phyloP scores from a whole-genome alignment of 2,329 filamentous ascomycete genomes.

The Sporothrix pseudoabietina region DNA sequence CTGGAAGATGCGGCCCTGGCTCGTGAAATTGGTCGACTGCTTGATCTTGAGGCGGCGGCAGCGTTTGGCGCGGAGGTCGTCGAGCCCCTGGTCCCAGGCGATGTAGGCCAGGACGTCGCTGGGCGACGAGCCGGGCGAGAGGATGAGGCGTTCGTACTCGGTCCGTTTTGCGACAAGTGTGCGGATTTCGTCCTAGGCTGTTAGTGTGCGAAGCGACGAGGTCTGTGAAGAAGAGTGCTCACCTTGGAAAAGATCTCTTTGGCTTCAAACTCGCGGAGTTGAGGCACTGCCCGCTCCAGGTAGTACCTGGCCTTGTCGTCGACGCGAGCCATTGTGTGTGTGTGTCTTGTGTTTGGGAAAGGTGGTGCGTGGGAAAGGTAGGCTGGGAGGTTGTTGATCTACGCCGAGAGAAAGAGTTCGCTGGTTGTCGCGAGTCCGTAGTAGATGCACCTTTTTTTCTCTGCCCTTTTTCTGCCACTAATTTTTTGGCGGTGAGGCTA shows the following conservation, averaged over 20 bases:
- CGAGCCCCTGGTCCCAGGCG: constrained; percentile 68
- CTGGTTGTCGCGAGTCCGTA: background rate
- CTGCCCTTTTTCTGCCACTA: constrained; percentile 27
- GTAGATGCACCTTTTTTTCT: background rate
- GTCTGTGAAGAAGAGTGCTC: no score
- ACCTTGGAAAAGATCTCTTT: constrained; percentile 89
- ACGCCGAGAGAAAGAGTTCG: background rate
- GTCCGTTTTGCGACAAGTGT: constrained; percentile 88
- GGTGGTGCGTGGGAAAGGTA: background rate
- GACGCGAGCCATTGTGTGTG: constrained; percentile 71
- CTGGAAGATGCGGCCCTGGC: constrained; percentile 81
- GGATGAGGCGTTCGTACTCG: constrained; percentile 88
- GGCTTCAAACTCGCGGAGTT: constrained; percentile 87
- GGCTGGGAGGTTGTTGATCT: background rate
- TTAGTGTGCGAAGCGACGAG: constrained; percentile 20
- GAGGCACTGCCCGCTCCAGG: constrained; percentile 87
- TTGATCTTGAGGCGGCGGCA: constrained; percentile 79
- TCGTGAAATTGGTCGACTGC: constrained; percentile 65
- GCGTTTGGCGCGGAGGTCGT: constrained; percentile 78
- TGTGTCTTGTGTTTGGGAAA: no score
- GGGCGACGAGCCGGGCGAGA: constrained; percentile 75
- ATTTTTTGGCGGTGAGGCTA: constrained; percentile 31
- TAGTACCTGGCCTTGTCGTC: constrained; percentile 95
- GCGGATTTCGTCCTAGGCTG: constrained; percentile 76
- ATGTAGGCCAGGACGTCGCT: constrained; percentile 84